phyloP scores from a whole-genome alignment of 1,284 basidiomycete genomes.

The Ceratobasidium sp. region DNA sequence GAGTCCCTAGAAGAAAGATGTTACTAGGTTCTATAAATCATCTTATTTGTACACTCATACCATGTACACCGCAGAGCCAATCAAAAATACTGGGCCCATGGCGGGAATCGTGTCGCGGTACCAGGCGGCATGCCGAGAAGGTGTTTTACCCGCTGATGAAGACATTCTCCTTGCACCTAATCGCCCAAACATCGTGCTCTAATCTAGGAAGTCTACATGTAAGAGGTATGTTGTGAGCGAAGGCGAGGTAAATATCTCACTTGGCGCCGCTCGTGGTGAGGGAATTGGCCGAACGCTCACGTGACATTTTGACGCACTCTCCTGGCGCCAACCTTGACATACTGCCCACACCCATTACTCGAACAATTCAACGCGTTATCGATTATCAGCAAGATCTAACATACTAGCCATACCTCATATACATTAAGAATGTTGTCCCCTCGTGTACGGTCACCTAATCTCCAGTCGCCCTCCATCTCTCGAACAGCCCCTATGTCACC shows the following conservation, averaged over 20 bases:
- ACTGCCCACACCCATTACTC: neutral
- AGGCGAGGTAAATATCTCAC: no score
- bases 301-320: neutral
- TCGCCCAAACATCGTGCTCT: no score
- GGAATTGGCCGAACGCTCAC: conserved; percentile 8
- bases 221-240: no score
- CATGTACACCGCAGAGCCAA: conserved; percentile 80
- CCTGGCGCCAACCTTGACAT: neutral
- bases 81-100: conserved; percentile 78
- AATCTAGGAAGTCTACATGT: no score
- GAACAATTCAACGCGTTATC: neutral
- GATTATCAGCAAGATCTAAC: neutral
- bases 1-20: conserved; percentile 33
- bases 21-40: conserved; percentile 27
- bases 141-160: conserved; percentile 2
- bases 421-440: conserved; percentile 21
- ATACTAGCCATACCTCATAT: neutral
- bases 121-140: conserved; percentile 68
- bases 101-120: conserved; percentile 74
- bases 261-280: no score
- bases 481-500: conserved; percentile 8
- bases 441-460: conserved; percentile 37
- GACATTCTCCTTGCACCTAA: conserved; percentile 4
- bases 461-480: conserved; percentile 15
- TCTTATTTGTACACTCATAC: conserved; percentile 56